Percentiles rank a stretch among this genome's conserved stretches.
These are phyloP conservation scores for Aspergillus caelatus DNA, from an alignment of 2,329 filamentous ascomycete species.

Conservation along the genomic window DNA sequence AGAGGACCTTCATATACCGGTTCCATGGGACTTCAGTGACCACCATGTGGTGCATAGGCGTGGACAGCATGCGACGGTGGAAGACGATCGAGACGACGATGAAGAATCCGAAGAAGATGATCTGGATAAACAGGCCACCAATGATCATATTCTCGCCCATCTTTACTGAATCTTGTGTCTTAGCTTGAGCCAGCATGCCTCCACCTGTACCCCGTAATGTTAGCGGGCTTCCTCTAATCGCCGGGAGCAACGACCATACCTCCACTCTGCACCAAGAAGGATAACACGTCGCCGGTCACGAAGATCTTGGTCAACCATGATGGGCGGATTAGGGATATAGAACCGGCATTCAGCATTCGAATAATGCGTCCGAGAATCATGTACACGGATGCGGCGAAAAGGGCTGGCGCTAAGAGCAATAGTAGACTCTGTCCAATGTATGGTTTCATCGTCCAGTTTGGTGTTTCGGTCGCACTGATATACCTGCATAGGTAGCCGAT, in stretches of 20 bases:
- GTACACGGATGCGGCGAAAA: slow-evolving; percentile 55
- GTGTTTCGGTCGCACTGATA: neutral
- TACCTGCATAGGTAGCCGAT: neutral
- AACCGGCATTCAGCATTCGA: slow-evolving; percentile 43
- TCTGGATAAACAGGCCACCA: slow-evolving; percentile 29
- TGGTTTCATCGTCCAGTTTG: slow-evolving; percentile 2
- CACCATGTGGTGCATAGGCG: slow-evolving; percentile 16
- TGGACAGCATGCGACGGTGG: slow-evolving; percentile 21
- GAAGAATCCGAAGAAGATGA: slow-evolving; percentile 31
- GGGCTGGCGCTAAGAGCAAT: slow-evolving; percentile 50
- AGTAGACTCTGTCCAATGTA: neutral
- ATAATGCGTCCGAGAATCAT: slow-evolving; percentile 54
- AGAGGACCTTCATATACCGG: slow-evolving; percentile 19
- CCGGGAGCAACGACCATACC: neutral
- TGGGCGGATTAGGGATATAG: slow-evolving; percentile 45
- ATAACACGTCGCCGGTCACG: slow-evolving; percentile 52
- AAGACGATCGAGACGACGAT: slow-evolving; percentile 25
- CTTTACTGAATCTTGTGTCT: neutral
- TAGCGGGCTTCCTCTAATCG: neutral
- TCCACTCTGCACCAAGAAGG: slow-evolving; percentile 48
- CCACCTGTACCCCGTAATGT: neutral
- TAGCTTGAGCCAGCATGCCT: slow-evolving; percentile 3
- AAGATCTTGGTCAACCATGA: slow-evolving; percentile 53
- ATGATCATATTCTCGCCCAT: slow-evolving; percentile 19
- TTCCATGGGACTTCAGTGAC: slow-evolving; percentile 19